phyloP scores from a whole-genome alignment of 2,329 filamentous ascomycete genomes.

The Mollisiaceae sp. region DNA sequence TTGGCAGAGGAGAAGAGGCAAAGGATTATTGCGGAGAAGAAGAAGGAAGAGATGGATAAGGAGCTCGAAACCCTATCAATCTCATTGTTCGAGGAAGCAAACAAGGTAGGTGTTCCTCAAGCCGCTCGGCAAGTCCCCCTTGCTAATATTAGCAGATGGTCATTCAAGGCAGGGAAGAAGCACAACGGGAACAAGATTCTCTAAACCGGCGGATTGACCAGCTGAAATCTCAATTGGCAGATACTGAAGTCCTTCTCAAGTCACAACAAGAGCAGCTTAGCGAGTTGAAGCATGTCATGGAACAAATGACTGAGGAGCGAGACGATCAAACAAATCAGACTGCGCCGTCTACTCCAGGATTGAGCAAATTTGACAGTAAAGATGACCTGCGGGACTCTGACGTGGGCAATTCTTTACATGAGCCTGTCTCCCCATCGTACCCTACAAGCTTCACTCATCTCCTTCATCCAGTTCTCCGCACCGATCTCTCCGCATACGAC shows the following conservation, averaged over 20 bases:
- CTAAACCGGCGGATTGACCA: constrained; percentile 87
- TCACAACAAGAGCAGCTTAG: constrained; percentile 93
- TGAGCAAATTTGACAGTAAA: constrained; percentile 69
- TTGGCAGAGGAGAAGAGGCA: constrained; percentile 69
- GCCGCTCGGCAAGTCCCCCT: constrained; percentile 41
- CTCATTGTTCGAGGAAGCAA: constrained; percentile 96
- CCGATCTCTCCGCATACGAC: constrained; percentile 78
- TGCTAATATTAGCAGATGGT: constrained; percentile 93
- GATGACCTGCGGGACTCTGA: constrained; percentile 51
- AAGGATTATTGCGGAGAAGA: constrained; percentile 70
- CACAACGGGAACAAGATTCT: constrained; percentile 80
- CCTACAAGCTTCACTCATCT: constrained; percentile 81
- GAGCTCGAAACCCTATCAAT: constrained; percentile 90
- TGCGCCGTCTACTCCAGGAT: constrained; percentile 75
- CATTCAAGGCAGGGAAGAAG: constrained; percentile 85
- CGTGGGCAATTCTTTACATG: constrained; percentile 42
- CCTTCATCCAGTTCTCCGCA: constrained; percentile 81
- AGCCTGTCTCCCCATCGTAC: constrained; percentile 57
- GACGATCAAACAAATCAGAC: constrained; percentile 77
- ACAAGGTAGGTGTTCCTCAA: constrained; percentile 68
- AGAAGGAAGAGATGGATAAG: constrained; percentile 88
- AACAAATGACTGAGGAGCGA: constrained; percentile 76
- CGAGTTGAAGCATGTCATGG: constrained; percentile 91
- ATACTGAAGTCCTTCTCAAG: constrained; percentile 82
- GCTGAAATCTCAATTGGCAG: constrained; percentile 80